These are phyloP conservation scores for Naganishia cerealis DNA, from an alignment of 1,284 basidiomycete species.

Conservation along the genomic window DNA sequence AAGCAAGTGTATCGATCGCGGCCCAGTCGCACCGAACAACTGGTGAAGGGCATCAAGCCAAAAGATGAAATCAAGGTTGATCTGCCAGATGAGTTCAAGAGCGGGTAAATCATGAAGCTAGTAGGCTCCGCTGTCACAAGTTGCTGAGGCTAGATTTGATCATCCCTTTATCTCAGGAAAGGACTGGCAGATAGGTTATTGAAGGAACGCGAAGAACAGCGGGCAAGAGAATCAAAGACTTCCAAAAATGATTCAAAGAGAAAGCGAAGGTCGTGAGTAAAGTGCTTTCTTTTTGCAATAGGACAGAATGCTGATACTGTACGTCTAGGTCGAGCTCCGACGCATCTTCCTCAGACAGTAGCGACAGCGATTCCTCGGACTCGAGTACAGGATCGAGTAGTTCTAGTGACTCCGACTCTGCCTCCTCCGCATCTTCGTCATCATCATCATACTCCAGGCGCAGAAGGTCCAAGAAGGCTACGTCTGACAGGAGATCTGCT, in stretches of 20 bases:
- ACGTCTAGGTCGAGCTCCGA: constrained; percentile 34
- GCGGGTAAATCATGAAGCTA: constrained; percentile 13
- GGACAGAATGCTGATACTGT: background rate
- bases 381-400: constrained; percentile 37
- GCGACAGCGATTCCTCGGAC: constrained; percentile 32
- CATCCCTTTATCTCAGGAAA: background rate
- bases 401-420: constrained; percentile 8
- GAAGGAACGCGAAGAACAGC: constrained; percentile 49
- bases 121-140: background rate
- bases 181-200: constrained; percentile 53
- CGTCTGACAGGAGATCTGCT: constrained; percentile 1
- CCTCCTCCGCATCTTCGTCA: constrained; percentile 13
- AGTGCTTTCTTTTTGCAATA: constrained; percentile 7
- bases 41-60: constrained; percentile 38
- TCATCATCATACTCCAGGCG: background rate
- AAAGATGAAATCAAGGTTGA: constrained; percentile 46
- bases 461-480: background rate
- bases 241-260: constrained; percentile 35
- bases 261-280: constrained; percentile 31
- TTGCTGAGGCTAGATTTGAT: background rate
- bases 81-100: constrained; percentile 54
- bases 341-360: constrained; percentile 30
- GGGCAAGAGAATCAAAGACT: constrained; percentile 30
- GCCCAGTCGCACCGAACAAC: constrained; percentile 48
- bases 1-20: constrained; percentile 49